Evolutionary conservation across 306 rosid species (phyloP), one percentile per base, ranked within the genome.

Genomic region (Cicer pinnatifidum): DNA sequence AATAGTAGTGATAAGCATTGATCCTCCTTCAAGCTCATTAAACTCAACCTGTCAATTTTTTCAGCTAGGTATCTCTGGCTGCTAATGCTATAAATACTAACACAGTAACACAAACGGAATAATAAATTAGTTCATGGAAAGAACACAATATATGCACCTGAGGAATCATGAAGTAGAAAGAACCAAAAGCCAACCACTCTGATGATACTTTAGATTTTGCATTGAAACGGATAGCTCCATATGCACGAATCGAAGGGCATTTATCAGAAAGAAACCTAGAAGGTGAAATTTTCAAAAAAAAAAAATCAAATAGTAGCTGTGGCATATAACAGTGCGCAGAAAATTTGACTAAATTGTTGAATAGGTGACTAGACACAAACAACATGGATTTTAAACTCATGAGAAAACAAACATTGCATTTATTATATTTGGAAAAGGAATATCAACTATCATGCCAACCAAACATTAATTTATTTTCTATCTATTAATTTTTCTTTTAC

Each of bases 91-190:
- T 85, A 81, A 90, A 87, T 83, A 82, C 77, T 71, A 59, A 82
- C 63, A 76, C 23, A 7, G 39, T 44, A 6, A 43, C 17, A 64
- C 67, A 53, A 53, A 76, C 33, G 78, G 66, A 48, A 67, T 69
- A 61, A 77, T 35, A 46, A 76, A 68, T 81, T 45, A 73, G 40
- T n/a, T 58, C 68, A 56, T 74, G 47, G 59, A 85, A 85, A 48
- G 66, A 63, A 66, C 72, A 84, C 59, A 35, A 67, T 53, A 59
- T 74, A 73, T 79, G 81, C 82, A 91, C 99, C 96, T 91, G 99
- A 80, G 99, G 99, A 69, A 94, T 74, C 85, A 87, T 76, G 86
- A 94, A 94, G 91, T 87, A 94, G 85, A 94, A 94, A 64, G 93
- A 87, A 72, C 95, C 96, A 72, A 94, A 94, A 40, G 85, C 84